Base-by-base conservation (phyloP, 148 eudicot species). In the Agrostemma githago region DNA sequence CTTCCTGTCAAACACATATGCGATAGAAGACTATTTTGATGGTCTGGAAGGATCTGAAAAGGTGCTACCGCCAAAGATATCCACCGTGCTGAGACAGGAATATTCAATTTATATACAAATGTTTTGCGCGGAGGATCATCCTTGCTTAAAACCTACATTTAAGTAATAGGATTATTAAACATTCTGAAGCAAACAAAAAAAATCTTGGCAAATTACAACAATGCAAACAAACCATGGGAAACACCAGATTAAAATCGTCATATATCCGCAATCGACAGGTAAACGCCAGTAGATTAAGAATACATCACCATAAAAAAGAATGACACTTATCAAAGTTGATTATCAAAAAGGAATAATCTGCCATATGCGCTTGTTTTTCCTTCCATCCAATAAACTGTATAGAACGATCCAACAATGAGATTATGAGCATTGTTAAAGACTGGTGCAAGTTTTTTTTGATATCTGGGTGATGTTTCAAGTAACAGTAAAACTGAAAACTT, bases 41-140 rank as follows among this genome's bases (percentile, higher is more conserved):
- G 72, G 78, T 95, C 97, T 40, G 97, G 89, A 81, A 92, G 77
- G 71, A 95, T 86, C 75, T 95, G 94, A 83, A 95, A 88, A 51
- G 93, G 97, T 40, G 94, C 99, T 82, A 95, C 97, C 17, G 83
- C 92, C 81, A 95, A 87, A 76, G 96, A 87, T 82, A 95, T 90
- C 91, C 92, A 95, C 72, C 75, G 87, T 70, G 97, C 92, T 76
- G 94, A 81, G 73, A 92, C 96, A 61, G 99, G 99, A 75, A 88
- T 80, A 74, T 85, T 80, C 82, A 95, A 70, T 78, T 81, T 88
- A 80, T 95, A 95, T 5, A 92, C 96, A 85, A 79, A 95, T 67
- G 99, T 95, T 85, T 83, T 95, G 48, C 87, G 85, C 62, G 89
- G 88, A 73, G 94, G 91, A 64, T 82, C 86, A 85, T 95, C 97